Evolutionary conservation across 495 filamentous ascomycete species (phyloP).

Genomic region (Tuber umbilicatum): DNA sequence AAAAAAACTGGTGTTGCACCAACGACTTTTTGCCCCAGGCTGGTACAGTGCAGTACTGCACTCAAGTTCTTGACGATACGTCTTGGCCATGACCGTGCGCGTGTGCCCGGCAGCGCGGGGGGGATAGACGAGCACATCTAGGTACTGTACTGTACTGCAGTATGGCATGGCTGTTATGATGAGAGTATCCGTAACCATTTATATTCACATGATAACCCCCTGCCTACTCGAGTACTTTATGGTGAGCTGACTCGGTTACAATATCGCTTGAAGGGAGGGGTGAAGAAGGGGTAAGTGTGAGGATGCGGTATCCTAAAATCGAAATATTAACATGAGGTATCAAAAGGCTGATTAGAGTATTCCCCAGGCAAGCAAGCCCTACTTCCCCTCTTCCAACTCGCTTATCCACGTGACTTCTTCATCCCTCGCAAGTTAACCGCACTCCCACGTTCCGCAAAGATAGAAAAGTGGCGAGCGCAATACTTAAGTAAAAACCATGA

Average conservation of each 20-base stretch:
- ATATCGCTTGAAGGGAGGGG: not conserved
- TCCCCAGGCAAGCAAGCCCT: not conserved
- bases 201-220: not conserved
- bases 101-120: no score
- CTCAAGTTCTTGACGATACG: no score
- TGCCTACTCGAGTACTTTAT: not conserved
- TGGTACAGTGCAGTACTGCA: no score
- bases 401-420: not conserved
- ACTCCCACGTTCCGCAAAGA: not conserved
- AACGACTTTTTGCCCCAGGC: no score
- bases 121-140: no score
- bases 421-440: not conserved
- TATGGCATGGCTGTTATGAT: not conserved
- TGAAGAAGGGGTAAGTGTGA: not conserved
- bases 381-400: not conserved
- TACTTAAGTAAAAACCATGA: not conserved
- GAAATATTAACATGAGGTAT: not conserved
- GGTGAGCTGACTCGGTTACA: not conserved
- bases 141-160: no score
- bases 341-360: not conserved
- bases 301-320: not conserved
- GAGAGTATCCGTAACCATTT: not conserved
- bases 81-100: no score
- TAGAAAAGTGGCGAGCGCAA: not conserved
- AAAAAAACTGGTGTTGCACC: no score